Conservation (phyloP, 371 early-diverging fungal species). For the Mortierella sp. region DNA sequence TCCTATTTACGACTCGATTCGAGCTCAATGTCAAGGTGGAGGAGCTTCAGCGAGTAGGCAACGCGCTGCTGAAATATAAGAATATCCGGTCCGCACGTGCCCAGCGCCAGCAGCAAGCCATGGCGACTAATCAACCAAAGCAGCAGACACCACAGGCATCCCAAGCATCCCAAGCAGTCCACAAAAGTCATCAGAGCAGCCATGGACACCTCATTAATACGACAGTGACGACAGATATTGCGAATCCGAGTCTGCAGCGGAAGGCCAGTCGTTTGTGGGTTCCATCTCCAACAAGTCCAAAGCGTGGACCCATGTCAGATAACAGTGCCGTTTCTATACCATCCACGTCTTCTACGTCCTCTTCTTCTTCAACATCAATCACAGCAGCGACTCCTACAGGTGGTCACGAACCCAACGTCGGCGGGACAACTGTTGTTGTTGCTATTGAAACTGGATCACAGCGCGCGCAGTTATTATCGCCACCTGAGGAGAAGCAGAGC, state of each 20-base stretch:
- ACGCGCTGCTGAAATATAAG: slow-evolving; percentile 21
- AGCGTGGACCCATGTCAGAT: slow-evolving; percentile 44
- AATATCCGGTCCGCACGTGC: background rate
- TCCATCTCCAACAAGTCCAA: slow-evolving; percentile 44
- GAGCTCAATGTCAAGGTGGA: slow-evolving; percentile 71
- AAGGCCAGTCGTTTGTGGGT: slow-evolving; percentile 30
- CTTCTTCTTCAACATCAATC: background rate
- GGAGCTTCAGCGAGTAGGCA: slow-evolving; percentile 38
- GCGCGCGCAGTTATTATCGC: slow-evolving; percentile 41
- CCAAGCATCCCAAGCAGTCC: background rate
- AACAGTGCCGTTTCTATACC: slow-evolving; percentile 4
- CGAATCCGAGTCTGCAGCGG: background rate
- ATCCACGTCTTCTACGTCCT: slow-evolving; percentile 5
- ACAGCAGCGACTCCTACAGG: slow-evolving; percentile 2
- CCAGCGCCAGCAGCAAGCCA: slow-evolving; percentile 6
- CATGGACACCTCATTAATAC: slow-evolving; percentile 6
- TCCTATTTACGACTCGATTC: slow-evolving; percentile 86
- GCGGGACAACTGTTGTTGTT: slow-evolving; percentile 9
- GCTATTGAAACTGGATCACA: slow-evolving; percentile 4
- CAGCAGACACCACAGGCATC: background rate
- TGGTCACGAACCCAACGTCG: background rate
- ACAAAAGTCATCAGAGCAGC: background rate
- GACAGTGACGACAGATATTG: background rate
- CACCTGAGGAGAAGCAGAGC: slow-evolving; percentile 41
- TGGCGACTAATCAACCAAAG: background rate